Base-by-base conservation (phyloP, 768 basidiomycete genomes). In the Tylopilus balloui region DNA sequence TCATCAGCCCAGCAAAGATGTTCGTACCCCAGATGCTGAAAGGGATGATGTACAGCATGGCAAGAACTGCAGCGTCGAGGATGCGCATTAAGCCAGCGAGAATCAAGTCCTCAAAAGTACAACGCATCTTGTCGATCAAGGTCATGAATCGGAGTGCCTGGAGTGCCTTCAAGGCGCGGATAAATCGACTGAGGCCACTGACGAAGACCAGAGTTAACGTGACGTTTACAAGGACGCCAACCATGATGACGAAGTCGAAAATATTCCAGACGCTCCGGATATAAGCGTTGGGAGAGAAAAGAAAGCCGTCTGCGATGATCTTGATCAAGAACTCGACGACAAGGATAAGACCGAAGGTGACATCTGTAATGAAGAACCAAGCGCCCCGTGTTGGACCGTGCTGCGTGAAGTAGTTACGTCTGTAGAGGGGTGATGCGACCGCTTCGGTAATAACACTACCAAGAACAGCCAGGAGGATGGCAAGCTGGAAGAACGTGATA, bases 11-110 rank as follows among this genome's bases (percentile, higher is more conserved):
- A 2, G 82, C 74, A 69, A 97, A 97, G 65, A 97, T 89, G 61
- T 92, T 96, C 40, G 90, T 78, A 10, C 92, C 92, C 91, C 92
- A 94, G 9, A 94, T 84, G 15, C 91, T 89, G 61, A 89, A 92
- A 1, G 90, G 90, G 55, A 92, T 88, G 81, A 92, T 86, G 65
- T 92, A 92, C 41, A 97, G 77, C 37, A 92, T 80, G 46, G 93
- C 91, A 11, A 98, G 80, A 44, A 94, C 67, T 3, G 86, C 91
- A 1, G 95, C 95, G 55, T 95, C 92, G 48, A 96, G 53, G 52
- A 97, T 92, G 59, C 88, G 85, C 28, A 75, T 63, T 11, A 84
- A 85, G 2, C 94, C 94, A 14, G 88, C 86, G 53, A 95, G 84
- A 58, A 97, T 84, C 35, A 97, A 72, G 13, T 83, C 82, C 59